These are phyloP conservation scores for Asterophora lycoperdoides DNA, from an alignment of 768 basidiomycete genomes.

Conservation along the genomic window DNA sequence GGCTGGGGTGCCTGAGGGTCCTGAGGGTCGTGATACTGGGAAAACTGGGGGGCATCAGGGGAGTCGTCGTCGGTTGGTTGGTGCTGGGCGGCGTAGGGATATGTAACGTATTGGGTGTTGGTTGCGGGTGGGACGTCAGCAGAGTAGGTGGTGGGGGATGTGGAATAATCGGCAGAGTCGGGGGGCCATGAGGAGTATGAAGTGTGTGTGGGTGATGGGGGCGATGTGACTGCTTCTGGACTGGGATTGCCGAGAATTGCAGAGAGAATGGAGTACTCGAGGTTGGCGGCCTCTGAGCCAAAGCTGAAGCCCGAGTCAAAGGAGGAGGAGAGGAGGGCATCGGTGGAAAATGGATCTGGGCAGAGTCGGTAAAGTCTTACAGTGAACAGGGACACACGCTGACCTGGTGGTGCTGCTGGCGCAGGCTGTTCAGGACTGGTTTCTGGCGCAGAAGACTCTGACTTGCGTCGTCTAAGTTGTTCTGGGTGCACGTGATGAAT, in stretches of 20 bases:
- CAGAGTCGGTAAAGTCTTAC: slow-evolving; percentile 11
- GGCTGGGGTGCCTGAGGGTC: slow-evolving; percentile 23
- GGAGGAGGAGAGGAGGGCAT: slow-evolving; percentile 56
- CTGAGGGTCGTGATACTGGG: slow-evolving; percentile 25
- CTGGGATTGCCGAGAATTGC: slow-evolving; percentile 83
- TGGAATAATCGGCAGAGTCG: slow-evolving; percentile 35
- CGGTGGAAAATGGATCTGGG: slow-evolving; percentile 48
- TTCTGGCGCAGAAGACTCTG: slow-evolving; percentile 38
- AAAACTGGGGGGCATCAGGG: slow-evolving; percentile 33
- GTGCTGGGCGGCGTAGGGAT: slow-evolving; percentile 37
- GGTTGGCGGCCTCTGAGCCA: slow-evolving; percentile 86
- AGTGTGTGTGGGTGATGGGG: slow-evolving; percentile 32
- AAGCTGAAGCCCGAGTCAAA: slow-evolving; percentile 67
- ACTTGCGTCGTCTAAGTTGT: slow-evolving; percentile 45
- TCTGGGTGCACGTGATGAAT: slow-evolving; percentile 44
- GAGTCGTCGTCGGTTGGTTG: slow-evolving; percentile 31
- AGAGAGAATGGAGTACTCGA: slow-evolving; percentile 93
- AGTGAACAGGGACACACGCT: neutral
- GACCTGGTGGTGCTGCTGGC: no score
- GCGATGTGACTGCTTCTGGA: slow-evolving; percentile 42
- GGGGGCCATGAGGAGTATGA: slow-evolving; percentile 42
- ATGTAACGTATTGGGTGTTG: slow-evolving; percentile 40
- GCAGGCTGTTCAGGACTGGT: slow-evolving; percentile 35
- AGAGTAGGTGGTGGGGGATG: slow-evolving; percentile 27
- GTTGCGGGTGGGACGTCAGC: slow-evolving; percentile 29